A percentile compares a stretch with the other conserved stretches of the same genome.
phyloP scores from a whole-genome alignment of 805 yeast genomes.

The Scheffersomyces ergatensis region DNA sequence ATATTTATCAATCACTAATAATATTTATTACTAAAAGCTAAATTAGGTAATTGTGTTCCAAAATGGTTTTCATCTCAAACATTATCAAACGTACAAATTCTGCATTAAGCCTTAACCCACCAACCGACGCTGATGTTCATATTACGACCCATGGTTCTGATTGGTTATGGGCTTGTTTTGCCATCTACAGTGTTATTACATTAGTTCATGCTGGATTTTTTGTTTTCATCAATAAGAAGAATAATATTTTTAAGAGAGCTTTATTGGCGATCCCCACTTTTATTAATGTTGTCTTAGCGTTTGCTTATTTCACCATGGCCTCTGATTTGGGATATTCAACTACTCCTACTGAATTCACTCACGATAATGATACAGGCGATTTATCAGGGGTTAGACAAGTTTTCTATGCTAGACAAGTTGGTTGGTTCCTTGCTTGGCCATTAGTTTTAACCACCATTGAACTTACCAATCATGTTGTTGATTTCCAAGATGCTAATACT shows the following conservation, averaged over 20 bases:
- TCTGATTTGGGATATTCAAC: slow-evolving; percentile 57
- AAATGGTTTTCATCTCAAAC: slow-evolving; percentile 6
- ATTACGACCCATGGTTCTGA: slow-evolving; percentile 59
- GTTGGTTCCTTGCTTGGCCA: slow-evolving; percentile 59
- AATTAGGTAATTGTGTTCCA: neutral
- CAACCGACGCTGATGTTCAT: slow-evolving; percentile 43
- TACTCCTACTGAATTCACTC: slow-evolving; percentile 46
- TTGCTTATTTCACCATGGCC: slow-evolving; percentile 54
- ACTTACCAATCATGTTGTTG: slow-evolving; percentile 24
- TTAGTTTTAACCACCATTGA: slow-evolving; percentile 30
- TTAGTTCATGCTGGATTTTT: slow-evolving; percentile 20
- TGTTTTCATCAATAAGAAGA: slow-evolving; percentile 19
- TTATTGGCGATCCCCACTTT: slow-evolving; percentile 42
- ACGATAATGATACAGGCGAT: slow-evolving; percentile 32
- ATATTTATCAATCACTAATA: neutral
- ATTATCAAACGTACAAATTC: slow-evolving; percentile 24
- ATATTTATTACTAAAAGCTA: neutral
- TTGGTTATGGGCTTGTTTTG: slow-evolving; percentile 67
- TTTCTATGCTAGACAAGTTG: slow-evolving; percentile 55
- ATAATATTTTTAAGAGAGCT: slow-evolving; percentile 27
- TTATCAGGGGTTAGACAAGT: slow-evolving; percentile 43
- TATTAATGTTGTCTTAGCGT: slow-evolving; percentile 41
- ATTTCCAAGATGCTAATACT: slow-evolving; percentile 25
- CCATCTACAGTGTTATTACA: slow-evolving; percentile 42
- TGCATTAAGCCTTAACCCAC: slow-evolving; percentile 44